These are phyloP conservation scores for Aureobasidium sp. DNA, from an alignment of 2,329 filamentous ascomycete species.

Conservation along the genomic window DNA sequence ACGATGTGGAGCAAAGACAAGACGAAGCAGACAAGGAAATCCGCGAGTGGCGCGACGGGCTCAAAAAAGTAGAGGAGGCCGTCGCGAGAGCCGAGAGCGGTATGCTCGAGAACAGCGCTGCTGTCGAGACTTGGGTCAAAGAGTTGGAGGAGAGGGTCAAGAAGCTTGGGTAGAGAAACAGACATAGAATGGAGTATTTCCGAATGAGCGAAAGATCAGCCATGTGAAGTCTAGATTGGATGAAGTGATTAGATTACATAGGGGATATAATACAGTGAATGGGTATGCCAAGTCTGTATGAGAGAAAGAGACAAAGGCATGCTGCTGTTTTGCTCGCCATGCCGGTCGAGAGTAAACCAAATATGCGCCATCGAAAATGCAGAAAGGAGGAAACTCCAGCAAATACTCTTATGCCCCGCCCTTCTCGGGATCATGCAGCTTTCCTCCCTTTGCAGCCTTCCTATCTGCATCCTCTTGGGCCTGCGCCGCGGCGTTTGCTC, in stretches of 20 bases:
- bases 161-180: conserved; percentile 2
- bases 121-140: conserved; percentile 85
- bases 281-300: background rate
- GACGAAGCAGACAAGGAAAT: conserved; percentile 77
- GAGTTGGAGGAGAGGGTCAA: conserved; percentile 73
- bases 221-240: background rate
- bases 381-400: background rate
- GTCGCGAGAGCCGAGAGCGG: conserved; percentile 62
- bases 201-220: background rate
- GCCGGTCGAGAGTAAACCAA: background rate
- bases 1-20: conserved; percentile 71
- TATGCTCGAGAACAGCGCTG: conserved; percentile 71
- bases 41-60: conserved; percentile 73
- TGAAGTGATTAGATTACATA: background rate
- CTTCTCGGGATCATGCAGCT: conserved; percentile 7
- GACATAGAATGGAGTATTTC: background rate
- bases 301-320: background rate
- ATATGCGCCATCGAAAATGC: background rate
- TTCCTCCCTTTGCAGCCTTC: conserved; percentile 14
- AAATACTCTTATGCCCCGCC: background rate
- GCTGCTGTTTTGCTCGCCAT: background rate
- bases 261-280: background rate
- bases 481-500: conserved; percentile 30
- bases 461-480: conserved; percentile 23
- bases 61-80: conserved; percentile 70